A percentile compares a stretch with the other conserved stretches of the same genome.
Conservation (phyloP, 352 stramenopile genomes). For the Phytophthora lateralis region DNA sequence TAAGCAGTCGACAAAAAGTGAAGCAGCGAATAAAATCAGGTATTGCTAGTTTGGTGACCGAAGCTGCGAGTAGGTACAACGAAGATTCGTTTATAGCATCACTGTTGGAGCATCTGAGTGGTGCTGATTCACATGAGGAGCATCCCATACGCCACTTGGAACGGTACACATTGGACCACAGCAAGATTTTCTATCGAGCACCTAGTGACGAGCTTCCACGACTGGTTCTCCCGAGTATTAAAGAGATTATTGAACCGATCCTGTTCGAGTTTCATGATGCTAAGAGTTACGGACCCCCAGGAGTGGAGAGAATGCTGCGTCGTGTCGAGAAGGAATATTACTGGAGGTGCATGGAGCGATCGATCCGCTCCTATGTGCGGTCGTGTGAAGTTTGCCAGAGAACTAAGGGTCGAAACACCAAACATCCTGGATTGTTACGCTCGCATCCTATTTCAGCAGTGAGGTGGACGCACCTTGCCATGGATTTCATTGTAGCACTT, state of each 20-base stretch:
- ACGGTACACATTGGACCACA: neutral
- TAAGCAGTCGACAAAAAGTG: neutral
- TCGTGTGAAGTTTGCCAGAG: neutral
- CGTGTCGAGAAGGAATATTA: neutral
- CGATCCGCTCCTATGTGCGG: neutral
- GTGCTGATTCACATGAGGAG: neutral
- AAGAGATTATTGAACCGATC: neutral
- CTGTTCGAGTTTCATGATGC: neutral
- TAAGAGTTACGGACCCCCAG: neutral
- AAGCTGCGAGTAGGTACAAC: neutral
- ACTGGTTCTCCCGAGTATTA: neutral
- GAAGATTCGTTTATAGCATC: neutral
- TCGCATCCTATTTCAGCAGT: neutral
- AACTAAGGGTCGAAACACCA: neutral
- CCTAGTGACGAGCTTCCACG: neutral
- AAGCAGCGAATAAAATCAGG: neutral
- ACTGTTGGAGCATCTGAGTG: neutral
- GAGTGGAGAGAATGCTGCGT: neutral
- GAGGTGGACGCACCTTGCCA: conserved; percentile 12
- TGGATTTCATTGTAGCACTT: conserved; percentile 18
- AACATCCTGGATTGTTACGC: neutral
- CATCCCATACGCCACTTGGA: neutral
- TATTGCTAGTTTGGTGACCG: neutral
- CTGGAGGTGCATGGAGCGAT: neutral
- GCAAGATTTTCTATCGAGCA: neutral